phyloP scores from a whole-genome alignment of 1,284 basidiomycete species.

The Ganoderma multipileum region DNA sequence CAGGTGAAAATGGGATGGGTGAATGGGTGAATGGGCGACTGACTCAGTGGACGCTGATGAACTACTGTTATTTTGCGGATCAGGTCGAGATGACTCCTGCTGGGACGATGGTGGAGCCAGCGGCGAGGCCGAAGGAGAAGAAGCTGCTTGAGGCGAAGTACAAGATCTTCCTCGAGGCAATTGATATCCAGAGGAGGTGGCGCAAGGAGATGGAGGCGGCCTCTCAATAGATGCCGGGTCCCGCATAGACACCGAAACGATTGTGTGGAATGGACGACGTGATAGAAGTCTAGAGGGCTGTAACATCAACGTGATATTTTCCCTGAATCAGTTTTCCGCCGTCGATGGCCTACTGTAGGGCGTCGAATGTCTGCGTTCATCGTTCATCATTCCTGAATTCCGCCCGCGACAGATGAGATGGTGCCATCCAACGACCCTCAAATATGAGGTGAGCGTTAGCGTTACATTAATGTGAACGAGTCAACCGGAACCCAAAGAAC shows the following conservation, averaged over 20 bases:
- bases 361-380: background rate
- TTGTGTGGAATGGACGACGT: background rate
- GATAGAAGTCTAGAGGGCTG: constrained; percentile 2
- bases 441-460: background rate
- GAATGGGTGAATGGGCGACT: background rate
- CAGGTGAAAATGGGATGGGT: background rate
- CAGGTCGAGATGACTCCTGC: constrained; percentile 92
- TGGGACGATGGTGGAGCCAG: constrained; percentile 79
- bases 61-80: background rate
- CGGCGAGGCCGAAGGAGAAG: constrained; percentile 67
- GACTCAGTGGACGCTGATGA: background rate
- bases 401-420: constrained; percentile 1
- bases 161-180: constrained; percentile 89
- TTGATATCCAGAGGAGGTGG: constrained; percentile 90
- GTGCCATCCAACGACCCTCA: background rate
- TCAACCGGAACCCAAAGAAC: background rate
- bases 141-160: constrained; percentile 91
- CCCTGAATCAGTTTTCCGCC: constrained; percentile 1
- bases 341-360: background rate
- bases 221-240: background rate
- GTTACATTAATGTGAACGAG: background rate
- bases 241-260: background rate
- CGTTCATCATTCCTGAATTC: background rate
- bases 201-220: constrained; percentile 74
- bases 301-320: constrained; percentile 1